phyloP scores from a whole-genome alignment of 306 rosid genomes.

The Ormosia emarginata region DNA sequence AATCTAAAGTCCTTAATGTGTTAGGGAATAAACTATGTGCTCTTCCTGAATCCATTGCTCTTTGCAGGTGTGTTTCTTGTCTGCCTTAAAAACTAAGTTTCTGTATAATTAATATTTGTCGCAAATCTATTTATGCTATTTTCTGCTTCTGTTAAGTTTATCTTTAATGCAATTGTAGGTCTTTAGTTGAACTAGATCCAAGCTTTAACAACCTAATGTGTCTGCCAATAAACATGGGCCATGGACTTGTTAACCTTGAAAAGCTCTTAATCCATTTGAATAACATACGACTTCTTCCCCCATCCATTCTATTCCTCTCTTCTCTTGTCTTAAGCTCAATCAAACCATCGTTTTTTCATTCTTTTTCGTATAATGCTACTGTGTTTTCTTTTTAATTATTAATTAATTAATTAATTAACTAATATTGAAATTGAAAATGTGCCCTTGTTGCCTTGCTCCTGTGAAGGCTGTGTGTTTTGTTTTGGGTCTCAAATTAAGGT shows the following conservation, averaged over 20 bases:
- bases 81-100: not conserved
- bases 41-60: constrained; percentile 48
- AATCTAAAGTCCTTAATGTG: constrained; percentile 44
- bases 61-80: constrained; percentile 40
- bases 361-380: not conserved
- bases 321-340: not conserved
- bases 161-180: constrained; percentile 26
- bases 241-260: constrained; percentile 44
- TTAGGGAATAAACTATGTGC: constrained; percentile 41
- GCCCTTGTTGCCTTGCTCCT: too few species aligned
- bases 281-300: constrained; percentile 46
- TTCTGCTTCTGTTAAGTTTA: not conserved
- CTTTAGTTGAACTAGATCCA: constrained; percentile 46
- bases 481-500: too few species aligned
- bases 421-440: not conserved
- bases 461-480: too few species aligned
- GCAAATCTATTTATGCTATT: not conserved
- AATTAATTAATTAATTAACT: not conserved
- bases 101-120: not conserved
- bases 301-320: constrained; percentile 23
- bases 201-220: constrained; percentile 49
- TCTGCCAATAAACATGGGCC: constrained; percentile 45
- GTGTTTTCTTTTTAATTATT: not conserved
- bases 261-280: constrained; percentile 45
- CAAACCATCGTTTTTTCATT: not conserved